Conservation (phyloP, 306 rosid genomes). For the Vigna hirtella region DNA sequence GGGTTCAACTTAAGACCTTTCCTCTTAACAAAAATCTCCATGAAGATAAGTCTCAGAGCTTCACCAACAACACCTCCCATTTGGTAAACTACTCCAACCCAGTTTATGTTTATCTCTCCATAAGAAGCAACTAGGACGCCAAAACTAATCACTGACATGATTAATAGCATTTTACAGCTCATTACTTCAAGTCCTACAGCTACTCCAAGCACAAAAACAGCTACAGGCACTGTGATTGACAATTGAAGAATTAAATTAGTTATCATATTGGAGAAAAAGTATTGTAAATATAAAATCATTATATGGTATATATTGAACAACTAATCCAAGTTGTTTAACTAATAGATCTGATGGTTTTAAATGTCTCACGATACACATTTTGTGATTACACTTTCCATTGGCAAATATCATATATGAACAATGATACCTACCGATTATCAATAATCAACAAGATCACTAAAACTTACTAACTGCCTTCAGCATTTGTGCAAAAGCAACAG, state of each 20-base stretch:
- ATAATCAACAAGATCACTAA: slow-evolving; percentile 34
- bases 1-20: slow-evolving; percentile 97
- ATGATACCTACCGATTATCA: slow-evolving; percentile 35
- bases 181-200: slow-evolving; percentile 92
- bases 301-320: not conserved
- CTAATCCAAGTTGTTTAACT: slow-evolving; percentile 40
- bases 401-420: slow-evolving; percentile 35
- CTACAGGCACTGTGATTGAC: slow-evolving; percentile 92
- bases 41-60: slow-evolving; percentile 96
- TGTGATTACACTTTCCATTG: slow-evolving; percentile 19
- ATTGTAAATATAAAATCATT: slow-evolving; percentile 21
- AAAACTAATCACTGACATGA: slow-evolving; percentile 96
- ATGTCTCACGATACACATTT: slow-evolving; percentile 27
- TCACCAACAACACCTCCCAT: slow-evolving; percentile 99
- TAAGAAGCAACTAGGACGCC: slow-evolving; percentile 97
- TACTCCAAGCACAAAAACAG: slow-evolving; percentile 95
- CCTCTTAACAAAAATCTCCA: slow-evolving; percentile 97
- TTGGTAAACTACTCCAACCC: slow-evolving; percentile 98
- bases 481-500: slow-evolving; percentile 99
- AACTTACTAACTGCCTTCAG: slow-evolving; percentile 98
- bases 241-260: slow-evolving; percentile 44
- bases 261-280: slow-evolving; percentile 24
- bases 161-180: slow-evolving; percentile 92
- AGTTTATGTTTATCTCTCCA: slow-evolving; percentile 91
- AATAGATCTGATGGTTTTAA: slow-evolving; percentile 20